These are phyloP conservation scores for Calonectria leucothoes DNA, from an alignment of 2,329 filamentous ascomycete species.

Conservation along the genomic window DNA sequence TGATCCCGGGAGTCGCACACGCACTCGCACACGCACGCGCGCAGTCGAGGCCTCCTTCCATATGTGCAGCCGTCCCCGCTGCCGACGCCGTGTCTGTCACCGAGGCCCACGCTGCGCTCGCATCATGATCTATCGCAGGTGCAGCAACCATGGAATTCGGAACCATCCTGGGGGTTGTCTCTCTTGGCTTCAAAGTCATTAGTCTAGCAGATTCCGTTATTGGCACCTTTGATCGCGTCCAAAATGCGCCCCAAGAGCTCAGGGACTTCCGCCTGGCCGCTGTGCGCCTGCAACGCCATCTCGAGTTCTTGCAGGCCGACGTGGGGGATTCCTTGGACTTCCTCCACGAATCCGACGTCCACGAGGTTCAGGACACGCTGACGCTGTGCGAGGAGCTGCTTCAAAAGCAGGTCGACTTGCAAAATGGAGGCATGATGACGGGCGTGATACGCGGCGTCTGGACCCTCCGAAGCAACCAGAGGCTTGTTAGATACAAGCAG, in stretches of 20 bases:
- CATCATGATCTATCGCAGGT: background rate
- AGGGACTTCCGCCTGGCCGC: constrained; percentile 20
- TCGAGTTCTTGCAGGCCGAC: constrained; percentile 12
- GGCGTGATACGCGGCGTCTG: background rate
- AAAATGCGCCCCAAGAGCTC: constrained; percentile 23
- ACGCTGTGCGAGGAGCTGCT: background rate
- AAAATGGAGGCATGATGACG: background rate
- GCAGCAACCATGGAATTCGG: constrained; percentile 16
- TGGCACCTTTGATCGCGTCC: constrained; percentile 16
- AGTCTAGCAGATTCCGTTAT: constrained; percentile 19
- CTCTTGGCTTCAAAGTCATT: constrained; percentile 13
- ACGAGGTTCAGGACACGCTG: background rate
- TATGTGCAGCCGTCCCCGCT: background rate
- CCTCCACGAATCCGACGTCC: background rate
- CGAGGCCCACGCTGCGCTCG: constrained; percentile 2
- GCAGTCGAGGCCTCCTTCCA: background rate
- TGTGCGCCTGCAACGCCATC: constrained; percentile 18
- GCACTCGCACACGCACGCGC: background rate
- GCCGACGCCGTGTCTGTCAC: background rate
- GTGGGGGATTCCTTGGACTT: background rate
- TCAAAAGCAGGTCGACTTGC: background rate
- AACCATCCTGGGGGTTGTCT: constrained; percentile 9
- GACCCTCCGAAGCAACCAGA: background rate
- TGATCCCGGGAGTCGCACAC: too few species aligned
- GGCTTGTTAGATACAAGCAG: background rate